Percentiles rank a stretch among this genome's conserved stretches.
These are phyloP conservation scores for Plasmodium yoelii DNA, from an alignment of 169 alveolate species.

Conservation along the genomic window DNA sequence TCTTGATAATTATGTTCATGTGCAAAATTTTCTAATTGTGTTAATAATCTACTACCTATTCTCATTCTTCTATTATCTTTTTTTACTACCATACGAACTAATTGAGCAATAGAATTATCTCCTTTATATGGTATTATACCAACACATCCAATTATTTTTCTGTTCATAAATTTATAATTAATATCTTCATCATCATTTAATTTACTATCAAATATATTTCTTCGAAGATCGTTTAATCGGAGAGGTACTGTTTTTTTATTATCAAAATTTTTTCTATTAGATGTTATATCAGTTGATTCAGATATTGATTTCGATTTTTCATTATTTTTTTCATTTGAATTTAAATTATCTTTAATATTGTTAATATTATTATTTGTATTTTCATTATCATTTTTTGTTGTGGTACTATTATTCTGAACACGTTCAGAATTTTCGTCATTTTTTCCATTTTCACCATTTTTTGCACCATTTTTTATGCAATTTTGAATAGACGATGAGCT, in stretches of 20 bases:
- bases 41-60: conserved; percentile 89
- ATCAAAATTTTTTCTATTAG: conserved; percentile 22
- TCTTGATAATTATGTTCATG: conserved; percentile 89
- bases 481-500: background rate
- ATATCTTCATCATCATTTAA: conserved; percentile 55
- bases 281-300: conserved; percentile 19
- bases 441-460: background rate
- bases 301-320: conserved; percentile 28
- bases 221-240: conserved; percentile 31
- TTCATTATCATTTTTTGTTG: background rate
- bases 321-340: background rate
- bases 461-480: background rate
- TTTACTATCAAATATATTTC: conserved; percentile 32
- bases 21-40: conserved; percentile 90
- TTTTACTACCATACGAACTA: conserved; percentile 91
- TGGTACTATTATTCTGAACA: background rate
- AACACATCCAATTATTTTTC: conserved; percentile 88
- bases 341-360: background rate
- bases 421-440: conserved; percentile 1
- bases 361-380: background rate
- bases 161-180: conserved; percentile 16
- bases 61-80: conserved; percentile 90
- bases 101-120: conserved; percentile 86
- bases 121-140: conserved; percentile 90
- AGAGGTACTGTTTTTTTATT: conserved; percentile 26